Base-by-base conservation (phyloP, 169 alveolate species). In the Babesia bovis region DNA sequence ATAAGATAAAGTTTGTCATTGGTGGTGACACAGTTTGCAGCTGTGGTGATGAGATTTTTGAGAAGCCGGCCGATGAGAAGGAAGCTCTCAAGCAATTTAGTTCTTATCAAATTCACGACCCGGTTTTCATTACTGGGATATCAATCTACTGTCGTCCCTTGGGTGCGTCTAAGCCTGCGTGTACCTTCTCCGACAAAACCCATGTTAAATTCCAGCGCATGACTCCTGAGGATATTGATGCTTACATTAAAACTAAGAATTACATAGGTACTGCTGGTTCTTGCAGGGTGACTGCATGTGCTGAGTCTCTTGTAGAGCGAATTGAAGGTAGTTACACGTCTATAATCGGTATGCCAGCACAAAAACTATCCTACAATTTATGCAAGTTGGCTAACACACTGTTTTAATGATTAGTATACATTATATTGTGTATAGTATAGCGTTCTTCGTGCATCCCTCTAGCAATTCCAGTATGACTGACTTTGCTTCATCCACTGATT, bases 401-500 rank as follows among this genome's bases (percentile, higher is more conserved):
- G 19, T 47, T 26, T 5, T 7, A 5, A 17, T 47, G 55, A 47
- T 17, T 47, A 17, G 55, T 47, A 6, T 5, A 47, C 55, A 19
- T 47, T 13, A 47, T 38, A 38, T 38, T 7, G 7, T 38, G 45
- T 38, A 38, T 13, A 38, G n/a, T n/a, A n/a, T n/a, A n/a, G n/a
- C n/a, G n/a, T n/a, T n/a, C n/a, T n/a, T n/a, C n/a, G n/a, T n/a
- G 72, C 69, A 79, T 55, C 87, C 73, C 65, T 79, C 87, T 4
- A 79, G 69, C 38, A 79, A 71, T 38, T 79, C 87, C 30, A 79
- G 61, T 13, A 79, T 79, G 35, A 79, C 66, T 17, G 87, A 79
- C 41, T 79, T 90, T n/a, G 96, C 95, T 52, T 93, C 96, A 56
- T 89, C 93, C 1, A 87, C 88, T 3, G 96, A 86, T 56, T 90